Evolutionary conservation across 1,139 yeast genomes (phyloP), one percentile per base, ranked within the genome.

Genomic region (Kluyveromyces marxianus): DNA sequence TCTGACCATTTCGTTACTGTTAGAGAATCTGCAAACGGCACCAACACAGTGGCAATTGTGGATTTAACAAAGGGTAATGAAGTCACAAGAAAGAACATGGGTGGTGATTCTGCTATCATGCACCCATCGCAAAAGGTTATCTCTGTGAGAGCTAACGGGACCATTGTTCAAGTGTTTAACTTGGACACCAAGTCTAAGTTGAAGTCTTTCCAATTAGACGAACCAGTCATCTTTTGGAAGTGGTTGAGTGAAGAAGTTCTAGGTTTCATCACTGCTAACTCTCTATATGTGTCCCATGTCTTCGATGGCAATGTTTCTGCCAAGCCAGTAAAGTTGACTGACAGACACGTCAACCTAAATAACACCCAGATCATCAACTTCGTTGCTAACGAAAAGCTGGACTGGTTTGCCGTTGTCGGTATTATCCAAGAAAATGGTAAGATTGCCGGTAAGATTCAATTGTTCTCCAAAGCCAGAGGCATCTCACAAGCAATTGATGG

Each of bases 401-500:
- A 85, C 60, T 94, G 99, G 99, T 84, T 89, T 65, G 96, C 97
- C 32, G 77, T 90, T 48, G 88, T 87, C 51, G 98, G 98, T 58
- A 90, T 94, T 63, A 83, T 95, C 39, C 97, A 89, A 69, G 96
- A 88, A 64, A 85, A 86, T 57, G 96, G 96, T 52, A 81, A 95
- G 60, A 87, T 94, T 58, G 97, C 90, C 33, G 99, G 99, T 62
- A 95, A 88, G 68, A 85, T 92, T 64, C 99, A 94, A 71, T 77
- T 94, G 53, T 94, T 74, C 69, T 85, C 96, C 50, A 84, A 82
- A 64, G 80, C 83, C 48, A 82, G 97, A 67, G 84, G 86, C 62
- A 88, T 90, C 43, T 89, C 97, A 21, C 99, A 94, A 71, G 94
- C 96, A 29, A 88, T 94, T 59, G 97, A 94, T 64, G 98, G 98